These are phyloP conservation scores for Haplosporangium sp. DNA, from an alignment of 371 early-diverging fungal genomes.

Conservation along the genomic window DNA sequence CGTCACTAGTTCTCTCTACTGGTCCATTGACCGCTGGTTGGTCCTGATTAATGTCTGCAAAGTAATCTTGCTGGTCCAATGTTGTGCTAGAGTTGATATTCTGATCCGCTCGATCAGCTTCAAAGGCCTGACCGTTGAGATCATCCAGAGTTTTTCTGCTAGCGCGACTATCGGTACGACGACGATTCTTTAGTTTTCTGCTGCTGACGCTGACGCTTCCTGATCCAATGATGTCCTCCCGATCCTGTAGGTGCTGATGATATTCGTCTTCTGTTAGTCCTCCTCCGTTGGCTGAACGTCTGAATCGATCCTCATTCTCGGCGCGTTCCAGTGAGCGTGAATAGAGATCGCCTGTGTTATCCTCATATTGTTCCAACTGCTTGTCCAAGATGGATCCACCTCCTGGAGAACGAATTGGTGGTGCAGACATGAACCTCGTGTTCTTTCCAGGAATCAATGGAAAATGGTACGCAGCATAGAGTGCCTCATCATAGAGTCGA, in stretches of 20 bases:
- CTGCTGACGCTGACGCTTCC: slow-evolving; percentile 18
- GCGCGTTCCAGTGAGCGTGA: slow-evolving; percentile 37
- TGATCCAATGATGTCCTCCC: slow-evolving; percentile 22
- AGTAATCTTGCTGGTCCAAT: slow-evolving; percentile 24
- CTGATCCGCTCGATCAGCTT: slow-evolving; percentile 2
- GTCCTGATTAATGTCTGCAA: slow-evolving; percentile 5
- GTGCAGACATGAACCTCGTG: slow-evolving; percentile 36
- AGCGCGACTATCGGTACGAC: slow-evolving; percentile 31
- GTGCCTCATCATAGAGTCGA: slow-evolving; percentile 71
- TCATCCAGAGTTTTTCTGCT: slow-evolving; percentile 28
- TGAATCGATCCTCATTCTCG: slow-evolving; percentile 21
- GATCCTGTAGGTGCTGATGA: slow-evolving; percentile 27
- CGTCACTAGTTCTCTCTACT: background rate
- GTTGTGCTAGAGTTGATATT: slow-evolving; percentile 26
- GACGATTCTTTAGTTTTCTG: slow-evolving; percentile 38
- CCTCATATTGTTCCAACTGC: slow-evolving; percentile 58
- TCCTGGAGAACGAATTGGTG: slow-evolving; percentile 52
- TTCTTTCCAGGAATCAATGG: slow-evolving; percentile 59
- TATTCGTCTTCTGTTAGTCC: slow-evolving; percentile 34
- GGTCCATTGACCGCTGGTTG: slow-evolving; percentile 7
- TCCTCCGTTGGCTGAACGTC: slow-evolving; percentile 27
- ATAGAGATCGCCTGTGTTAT: slow-evolving; percentile 50
- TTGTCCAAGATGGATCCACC: slow-evolving; percentile 56
- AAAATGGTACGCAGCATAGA: slow-evolving; percentile 74
- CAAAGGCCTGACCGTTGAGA: slow-evolving; percentile 9